Percentiles rank a stretch among this genome's conserved stretches.
Conservation (phyloP, 495 filamentous ascomycete species). For the Filosporella fistucella region DNA sequence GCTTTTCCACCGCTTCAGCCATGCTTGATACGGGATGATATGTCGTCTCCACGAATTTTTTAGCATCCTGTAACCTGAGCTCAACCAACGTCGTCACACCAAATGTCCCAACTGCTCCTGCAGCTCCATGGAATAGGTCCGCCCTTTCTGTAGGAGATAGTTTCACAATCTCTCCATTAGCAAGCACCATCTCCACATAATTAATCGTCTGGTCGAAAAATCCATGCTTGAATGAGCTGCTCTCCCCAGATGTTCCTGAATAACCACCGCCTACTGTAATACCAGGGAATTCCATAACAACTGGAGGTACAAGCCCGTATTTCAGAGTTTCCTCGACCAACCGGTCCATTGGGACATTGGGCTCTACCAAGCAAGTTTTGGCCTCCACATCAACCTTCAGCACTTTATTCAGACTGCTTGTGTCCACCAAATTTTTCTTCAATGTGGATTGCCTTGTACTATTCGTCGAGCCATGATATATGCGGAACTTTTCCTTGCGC, state of each 20-base stretch:
- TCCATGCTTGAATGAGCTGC: constrained; percentile 51
- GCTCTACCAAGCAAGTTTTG: constrained; percentile 50
- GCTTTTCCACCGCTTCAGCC: constrained; percentile 33
- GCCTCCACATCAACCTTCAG: constrained; percentile 39
- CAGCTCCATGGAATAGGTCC: constrained; percentile 47
- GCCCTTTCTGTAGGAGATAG: constrained; percentile 29
- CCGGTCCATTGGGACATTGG: constrained; percentile 62
- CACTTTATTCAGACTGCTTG: constrained; percentile 11
- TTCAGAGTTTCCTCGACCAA: constrained; percentile 47
- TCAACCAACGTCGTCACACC: constrained; percentile 53
- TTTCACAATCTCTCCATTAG: constrained; percentile 45
- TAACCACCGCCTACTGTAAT: constrained; percentile 63
- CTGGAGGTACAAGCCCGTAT: constrained; percentile 49
- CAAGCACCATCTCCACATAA: constrained; percentile 56
- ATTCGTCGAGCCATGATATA: constrained; percentile 76
- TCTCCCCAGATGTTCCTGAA: constrained; percentile 57
- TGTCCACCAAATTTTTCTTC: constrained; percentile 50
- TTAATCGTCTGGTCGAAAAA: constrained; percentile 53
- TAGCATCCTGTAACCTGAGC: constrained; percentile 45
- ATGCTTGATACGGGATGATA: constrained; percentile 45
- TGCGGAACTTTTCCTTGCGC: constrained; percentile 59
- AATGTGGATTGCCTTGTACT: constrained; percentile 54
- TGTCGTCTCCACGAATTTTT: constrained; percentile 48
- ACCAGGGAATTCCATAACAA: constrained; percentile 60
- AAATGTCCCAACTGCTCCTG: constrained; percentile 51